These are phyloP conservation scores for Sphaerostilbella broomeana DNA, from an alignment of 2,329 filamentous ascomycete genomes.

Conservation along the genomic window DNA sequence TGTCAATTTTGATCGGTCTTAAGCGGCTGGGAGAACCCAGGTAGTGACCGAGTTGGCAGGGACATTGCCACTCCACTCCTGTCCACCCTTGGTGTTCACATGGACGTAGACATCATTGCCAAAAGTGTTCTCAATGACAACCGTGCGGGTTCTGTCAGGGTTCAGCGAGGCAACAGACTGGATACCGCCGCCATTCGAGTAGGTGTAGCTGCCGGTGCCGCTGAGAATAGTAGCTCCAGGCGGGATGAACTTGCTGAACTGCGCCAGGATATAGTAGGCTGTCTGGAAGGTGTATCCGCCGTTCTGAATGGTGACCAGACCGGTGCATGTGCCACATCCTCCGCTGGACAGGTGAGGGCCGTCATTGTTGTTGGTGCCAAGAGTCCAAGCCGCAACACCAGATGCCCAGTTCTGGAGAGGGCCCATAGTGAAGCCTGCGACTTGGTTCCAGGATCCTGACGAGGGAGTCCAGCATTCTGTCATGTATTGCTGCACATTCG, in stretches of 20 bases:
- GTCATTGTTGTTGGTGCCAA: slow-evolving; percentile 35
- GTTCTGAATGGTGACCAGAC: slow-evolving; percentile 49
- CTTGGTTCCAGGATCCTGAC: slow-evolving; percentile 30
- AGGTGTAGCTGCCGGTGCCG: slow-evolving; percentile 31
- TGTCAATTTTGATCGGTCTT: too few relatives aligned
- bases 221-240: slow-evolving; percentile 35
- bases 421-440: slow-evolving; percentile 39
- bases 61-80: slow-evolving; percentile 15
- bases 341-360: slow-evolving; percentile 34
- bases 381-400: slow-evolving; percentile 37
- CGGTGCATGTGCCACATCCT: slow-evolving; percentile 36
- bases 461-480: slow-evolving; percentile 39
- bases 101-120: slow-evolving; percentile 13
- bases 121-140: slow-evolving; percentile 25
- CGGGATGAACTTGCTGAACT: slow-evolving; percentile 43
- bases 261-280: slow-evolving; percentile 47
- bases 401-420: slow-evolving; percentile 42
- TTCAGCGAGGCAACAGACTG: slow-evolving; percentile 40
- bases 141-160: slow-evolving; percentile 36
- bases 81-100: slow-evolving; percentile 11
- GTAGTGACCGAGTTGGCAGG: slow-evolving; percentile 13
- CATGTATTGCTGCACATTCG: slow-evolving; percentile 37
- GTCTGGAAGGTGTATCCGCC: slow-evolving; percentile 37
- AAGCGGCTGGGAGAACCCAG: slow-evolving; percentile 13
- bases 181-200: slow-evolving; percentile 27